Conservation (phyloP, 2,329 filamentous ascomycete genomes). For the Alternaria brassicae region DNA sequence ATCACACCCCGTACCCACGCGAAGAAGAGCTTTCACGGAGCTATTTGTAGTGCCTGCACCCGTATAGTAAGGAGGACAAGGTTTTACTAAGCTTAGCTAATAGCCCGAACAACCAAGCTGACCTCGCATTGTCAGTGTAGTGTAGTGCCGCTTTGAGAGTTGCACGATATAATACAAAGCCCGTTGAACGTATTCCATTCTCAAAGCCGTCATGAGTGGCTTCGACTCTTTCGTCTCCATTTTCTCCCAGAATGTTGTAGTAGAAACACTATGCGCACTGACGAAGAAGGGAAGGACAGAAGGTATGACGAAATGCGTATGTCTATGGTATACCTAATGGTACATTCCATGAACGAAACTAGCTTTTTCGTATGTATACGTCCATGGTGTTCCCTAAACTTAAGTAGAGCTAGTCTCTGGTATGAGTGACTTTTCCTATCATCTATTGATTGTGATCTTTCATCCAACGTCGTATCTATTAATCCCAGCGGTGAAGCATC, state of each 20-base stretch:
- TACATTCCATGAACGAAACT: no score
- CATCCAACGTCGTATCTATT: not conserved
- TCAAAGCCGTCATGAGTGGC: not conserved
- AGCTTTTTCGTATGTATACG: not conserved
- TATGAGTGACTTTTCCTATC: not conserved
- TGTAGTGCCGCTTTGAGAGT: not conserved
- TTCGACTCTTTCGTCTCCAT: not conserved
- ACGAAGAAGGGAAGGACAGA: not conserved
- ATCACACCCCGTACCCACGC: not conserved
- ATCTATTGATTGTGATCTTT: not conserved
- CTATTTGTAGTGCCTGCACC: not conserved
- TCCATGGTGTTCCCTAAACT: not conserved
- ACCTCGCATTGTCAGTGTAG: not conserved
- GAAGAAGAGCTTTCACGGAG: not conserved
- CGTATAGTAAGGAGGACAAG: not conserved
- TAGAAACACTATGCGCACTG: not conserved
- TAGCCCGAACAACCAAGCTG: rapidly evolving
- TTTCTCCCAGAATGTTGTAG: not conserved
- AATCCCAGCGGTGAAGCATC: not conserved
- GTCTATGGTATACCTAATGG: not conserved
- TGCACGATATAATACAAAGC: rapidly evolving
- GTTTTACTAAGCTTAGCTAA: not conserved
- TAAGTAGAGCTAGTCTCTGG: not conserved
- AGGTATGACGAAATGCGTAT: not conserved
- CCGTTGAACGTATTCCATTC: not conserved